Evolutionary conservation across 2,329 filamentous ascomycete genomes (phyloP).

Genomic region (Aureobasidium namibiae): DNA sequence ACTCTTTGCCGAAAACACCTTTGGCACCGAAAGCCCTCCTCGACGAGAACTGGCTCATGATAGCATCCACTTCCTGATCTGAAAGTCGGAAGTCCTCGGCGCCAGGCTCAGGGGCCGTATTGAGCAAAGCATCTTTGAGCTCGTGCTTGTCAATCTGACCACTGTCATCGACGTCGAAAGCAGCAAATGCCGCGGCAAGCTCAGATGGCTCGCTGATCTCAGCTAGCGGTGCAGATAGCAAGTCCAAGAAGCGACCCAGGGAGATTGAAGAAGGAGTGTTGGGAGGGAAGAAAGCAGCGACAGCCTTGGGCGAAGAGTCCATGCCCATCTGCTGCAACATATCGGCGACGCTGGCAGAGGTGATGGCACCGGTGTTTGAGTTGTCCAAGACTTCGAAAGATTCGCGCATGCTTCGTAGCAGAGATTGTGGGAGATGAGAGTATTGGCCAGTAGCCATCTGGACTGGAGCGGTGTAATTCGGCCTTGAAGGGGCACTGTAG

Average conservation of each 20-base stretch:
- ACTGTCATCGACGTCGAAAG: slow-evolving; percentile 92
- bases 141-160: slow-evolving; percentile 82
- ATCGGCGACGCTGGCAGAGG: slow-evolving; percentile 73
- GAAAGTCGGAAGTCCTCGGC: slow-evolving; percentile 51
- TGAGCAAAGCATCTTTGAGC: slow-evolving; percentile 71
- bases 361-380: slow-evolving; percentile 76
- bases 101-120: slow-evolving; percentile 71
- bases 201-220: slow-evolving; percentile 71
- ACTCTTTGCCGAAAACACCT: slow-evolving; percentile 40
- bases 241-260: slow-evolving; percentile 78
- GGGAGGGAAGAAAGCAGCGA: slow-evolving; percentile 76
- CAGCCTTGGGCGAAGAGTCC: slow-evolving; percentile 59
- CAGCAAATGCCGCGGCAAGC: slow-evolving; percentile 80
- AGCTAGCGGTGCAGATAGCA: slow-evolving; percentile 64
- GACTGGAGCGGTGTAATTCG: slow-evolving; percentile 22
- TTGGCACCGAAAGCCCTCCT: slow-evolving; percentile 69
- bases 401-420: slow-evolving; percentile 81
- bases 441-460: slow-evolving; percentile 43
- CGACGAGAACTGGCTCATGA: slow-evolving; percentile 80
- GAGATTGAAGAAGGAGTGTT: slow-evolving; percentile 56
- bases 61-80: slow-evolving; percentile 70
- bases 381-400: slow-evolving; percentile 90
- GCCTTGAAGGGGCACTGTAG: slow-evolving; percentile 8
- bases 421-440: slow-evolving; percentile 67
- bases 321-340: slow-evolving; percentile 83